Evolutionary conservation across 352 stramenopile genomes (phyloP).

Genomic region (Pythium monospermum): DNA sequence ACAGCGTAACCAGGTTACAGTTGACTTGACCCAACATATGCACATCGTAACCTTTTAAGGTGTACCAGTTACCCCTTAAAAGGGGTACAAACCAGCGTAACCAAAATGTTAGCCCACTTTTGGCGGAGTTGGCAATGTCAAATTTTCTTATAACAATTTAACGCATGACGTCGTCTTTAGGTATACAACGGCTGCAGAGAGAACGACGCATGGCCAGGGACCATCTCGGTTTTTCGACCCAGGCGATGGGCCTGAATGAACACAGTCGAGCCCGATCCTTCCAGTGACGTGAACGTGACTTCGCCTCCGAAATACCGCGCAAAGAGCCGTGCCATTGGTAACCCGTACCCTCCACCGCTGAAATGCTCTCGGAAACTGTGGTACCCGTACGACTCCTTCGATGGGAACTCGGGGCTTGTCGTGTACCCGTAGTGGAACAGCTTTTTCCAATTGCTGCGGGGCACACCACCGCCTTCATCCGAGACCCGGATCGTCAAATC

Average conservation of each 20-base stretch:
- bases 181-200: slow-evolving; percentile 23
- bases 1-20: not conserved
- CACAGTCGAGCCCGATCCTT: slow-evolving; percentile 96
- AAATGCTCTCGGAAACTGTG: slow-evolving; percentile 85
- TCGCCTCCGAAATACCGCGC: slow-evolving; percentile 98
- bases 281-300: slow-evolving; percentile 97
- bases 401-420: slow-evolving; percentile 80
- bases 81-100: not conserved
- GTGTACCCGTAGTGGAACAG: slow-evolving; percentile 99
- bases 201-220: slow-evolving; percentile 52
- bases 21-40: not conserved
- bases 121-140: no score
- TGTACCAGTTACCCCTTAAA: slow-evolving; percentile 1
- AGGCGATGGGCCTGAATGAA: slow-evolving; percentile 80
- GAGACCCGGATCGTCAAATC: slow-evolving; percentile 97
- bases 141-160: not conserved
- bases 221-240: slow-evolving; percentile 66
- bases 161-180: not conserved
- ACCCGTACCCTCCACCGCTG: slow-evolving; percentile 93
- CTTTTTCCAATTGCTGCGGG: slow-evolving; percentile 93
- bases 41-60: not conserved
- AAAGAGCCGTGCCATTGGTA: slow-evolving; percentile 92
- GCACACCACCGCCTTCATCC: slow-evolving; percentile 98
- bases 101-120: not conserved
- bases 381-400: slow-evolving; percentile 56